Percentiles rank a stretch among this genome's conserved stretches.
These are phyloP conservation scores for Euphorbia celastroides DNA, from an alignment of 441 rosid species.

Conservation along the genomic window DNA sequence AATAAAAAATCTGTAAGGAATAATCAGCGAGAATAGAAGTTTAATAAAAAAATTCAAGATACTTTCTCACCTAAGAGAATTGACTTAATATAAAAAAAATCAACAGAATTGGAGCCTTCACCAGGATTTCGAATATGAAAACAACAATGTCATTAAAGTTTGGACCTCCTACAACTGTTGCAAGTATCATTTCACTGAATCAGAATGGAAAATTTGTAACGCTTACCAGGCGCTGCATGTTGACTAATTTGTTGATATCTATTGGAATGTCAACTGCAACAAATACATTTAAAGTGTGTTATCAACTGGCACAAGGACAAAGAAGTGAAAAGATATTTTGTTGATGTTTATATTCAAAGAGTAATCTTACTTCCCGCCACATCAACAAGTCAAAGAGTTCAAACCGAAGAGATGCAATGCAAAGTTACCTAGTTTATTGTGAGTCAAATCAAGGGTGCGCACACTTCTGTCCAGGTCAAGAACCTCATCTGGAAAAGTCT, in stretches of 20 bases:
- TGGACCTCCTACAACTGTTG: too few species aligned
- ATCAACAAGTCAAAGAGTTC: neutral
- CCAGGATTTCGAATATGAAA: neutral
- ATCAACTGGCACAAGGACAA: too few species aligned
- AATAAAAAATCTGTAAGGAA: neutral
- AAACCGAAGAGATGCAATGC: neutral
- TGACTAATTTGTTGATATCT: constrained; percentile 70
- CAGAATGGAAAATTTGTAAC: constrained; percentile 1
- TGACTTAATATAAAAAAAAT: neutral
- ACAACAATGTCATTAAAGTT: too few species aligned
- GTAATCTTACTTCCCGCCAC: neutral
- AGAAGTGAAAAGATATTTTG: neutral
- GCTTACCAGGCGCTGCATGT: constrained; percentile 90
- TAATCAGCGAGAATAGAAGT: neutral
- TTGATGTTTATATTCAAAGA: neutral
- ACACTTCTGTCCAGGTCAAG: constrained; percentile 67
- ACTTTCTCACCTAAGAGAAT: neutral
- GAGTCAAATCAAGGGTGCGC: constrained; percentile 82
- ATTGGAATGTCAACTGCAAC: constrained; percentile 76
- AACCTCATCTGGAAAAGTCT: constrained; percentile 81
- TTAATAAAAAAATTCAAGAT: neutral
- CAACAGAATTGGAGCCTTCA: neutral
- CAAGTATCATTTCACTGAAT: too few species aligned
- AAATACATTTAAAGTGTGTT: neutral
- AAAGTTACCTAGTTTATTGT: constrained; percentile 68